Evolutionary conservation across 2,329 filamentous ascomycete species (phyloP).

Genomic region (Neophaeococcomyces aloes): DNA sequence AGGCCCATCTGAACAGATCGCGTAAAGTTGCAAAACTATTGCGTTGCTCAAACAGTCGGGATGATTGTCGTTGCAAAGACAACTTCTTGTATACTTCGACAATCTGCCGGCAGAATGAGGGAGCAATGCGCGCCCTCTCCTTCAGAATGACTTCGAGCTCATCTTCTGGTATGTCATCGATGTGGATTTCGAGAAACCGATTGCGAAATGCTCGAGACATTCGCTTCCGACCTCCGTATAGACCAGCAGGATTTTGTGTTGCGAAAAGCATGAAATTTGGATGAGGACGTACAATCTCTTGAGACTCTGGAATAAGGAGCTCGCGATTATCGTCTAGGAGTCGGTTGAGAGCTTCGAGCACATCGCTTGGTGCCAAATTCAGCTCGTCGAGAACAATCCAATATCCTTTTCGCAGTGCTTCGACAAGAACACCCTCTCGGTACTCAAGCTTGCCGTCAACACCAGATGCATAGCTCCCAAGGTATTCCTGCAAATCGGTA

Average conservation of each 20-base stretch:
- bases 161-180: slow-evolving; percentile 92
- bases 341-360: slow-evolving; percentile 89
- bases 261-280: slow-evolving; percentile 96
- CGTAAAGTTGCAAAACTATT: slow-evolving; percentile 92
- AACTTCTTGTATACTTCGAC: slow-evolving; percentile 91
- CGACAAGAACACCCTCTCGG: slow-evolving; percentile 86
- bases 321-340: slow-evolving; percentile 94
- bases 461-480: slow-evolving; percentile 86
- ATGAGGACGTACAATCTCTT: slow-evolving; percentile 84
- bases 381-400: slow-evolving; percentile 98
- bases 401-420: slow-evolving; percentile 81
- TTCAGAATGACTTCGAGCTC: slow-evolving; percentile 88
- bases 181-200: slow-evolving; percentile 91
- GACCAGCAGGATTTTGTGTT: slow-evolving; percentile 88
- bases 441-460: slow-evolving; percentile 76
- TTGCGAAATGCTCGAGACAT: slow-evolving; percentile 93
- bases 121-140: slow-evolving; percentile 75
- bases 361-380: slow-evolving; percentile 92
- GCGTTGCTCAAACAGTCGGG: slow-evolving; percentile 88
- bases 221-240: slow-evolving; percentile 90
- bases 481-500: slow-evolving; percentile 93
- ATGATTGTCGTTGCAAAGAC: slow-evolving; percentile 78
- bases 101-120: slow-evolving; percentile 82
- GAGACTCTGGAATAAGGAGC: slow-evolving; percentile 88
- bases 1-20: slow-evolving; percentile 92